Evolutionary conservation across 148 eudicot genomes (phyloP).

Genomic region (Heliamphora exappendiculata): DNA sequence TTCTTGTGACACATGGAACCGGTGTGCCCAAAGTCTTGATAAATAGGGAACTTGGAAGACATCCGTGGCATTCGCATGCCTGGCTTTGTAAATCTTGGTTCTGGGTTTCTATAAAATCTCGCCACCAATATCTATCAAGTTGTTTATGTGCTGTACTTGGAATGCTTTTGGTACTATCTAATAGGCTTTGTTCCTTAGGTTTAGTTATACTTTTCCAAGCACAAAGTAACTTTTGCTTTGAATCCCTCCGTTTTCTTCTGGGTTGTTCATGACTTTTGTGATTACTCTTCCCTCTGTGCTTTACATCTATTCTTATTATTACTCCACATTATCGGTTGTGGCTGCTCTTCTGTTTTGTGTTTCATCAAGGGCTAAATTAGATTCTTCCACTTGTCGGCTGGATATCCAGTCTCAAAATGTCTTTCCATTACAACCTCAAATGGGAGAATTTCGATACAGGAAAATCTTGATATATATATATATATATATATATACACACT

Average conservation of each 20-base stretch:
- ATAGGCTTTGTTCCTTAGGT: not conserved
- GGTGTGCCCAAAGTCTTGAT: not conserved
- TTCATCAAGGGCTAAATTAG: no score
- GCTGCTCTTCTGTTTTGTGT: no score
- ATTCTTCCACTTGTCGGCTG: no score
- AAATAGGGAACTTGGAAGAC: not conserved
- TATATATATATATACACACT: no score
- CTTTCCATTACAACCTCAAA: not conserved
- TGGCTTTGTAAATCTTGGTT: not conserved
- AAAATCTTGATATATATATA: no score
- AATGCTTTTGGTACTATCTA: not conserved
- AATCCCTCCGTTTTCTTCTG: no score
- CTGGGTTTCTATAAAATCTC: not conserved
- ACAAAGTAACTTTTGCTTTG: not conserved
- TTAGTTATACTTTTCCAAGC: not conserved
- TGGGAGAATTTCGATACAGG: not conserved
- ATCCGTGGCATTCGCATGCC: not conserved
- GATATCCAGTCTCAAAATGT: no score
- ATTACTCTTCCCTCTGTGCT: no score
- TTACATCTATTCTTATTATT: no score
- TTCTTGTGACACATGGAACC: not conserved
- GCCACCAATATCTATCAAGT: not conserved
- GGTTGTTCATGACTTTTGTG: no score
- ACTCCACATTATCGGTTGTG: no score
- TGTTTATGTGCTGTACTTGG: not conserved